A percentile compares a stretch with the other conserved stretches of the same genome.
Evolutionary conservation across 768 basidiomycete species (phyloP).

Genomic region (Myochromella boudieri): DNA sequence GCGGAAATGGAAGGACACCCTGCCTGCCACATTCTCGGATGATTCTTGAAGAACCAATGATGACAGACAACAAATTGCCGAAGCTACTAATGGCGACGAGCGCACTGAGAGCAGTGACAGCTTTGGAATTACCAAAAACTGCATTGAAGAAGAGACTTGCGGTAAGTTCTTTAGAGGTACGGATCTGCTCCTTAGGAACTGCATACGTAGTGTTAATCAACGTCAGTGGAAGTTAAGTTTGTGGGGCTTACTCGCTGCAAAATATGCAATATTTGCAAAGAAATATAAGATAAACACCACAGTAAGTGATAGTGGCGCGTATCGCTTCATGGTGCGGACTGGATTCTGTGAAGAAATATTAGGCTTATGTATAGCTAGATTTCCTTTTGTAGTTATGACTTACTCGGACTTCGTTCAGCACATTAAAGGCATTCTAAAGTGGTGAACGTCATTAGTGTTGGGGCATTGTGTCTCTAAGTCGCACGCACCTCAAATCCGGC

Average conservation of each 20-base stretch:
- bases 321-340: constrained; percentile 44
- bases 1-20: constrained; percentile 52
- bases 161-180: constrained; percentile 41
- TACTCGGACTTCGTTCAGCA: constrained; percentile 42
- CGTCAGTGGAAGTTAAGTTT: not conserved
- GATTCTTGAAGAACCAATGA: constrained; percentile 35
- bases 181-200: constrained; percentile 44
- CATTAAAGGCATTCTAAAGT: constrained; percentile 42
- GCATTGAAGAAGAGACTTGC: constrained; percentile 50
- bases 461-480: not conserved
- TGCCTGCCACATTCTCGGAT: constrained; percentile 48
- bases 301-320: constrained; percentile 44
- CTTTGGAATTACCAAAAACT: constrained; percentile 42
- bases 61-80: constrained; percentile 34
- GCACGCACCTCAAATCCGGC: constrained; percentile 32
- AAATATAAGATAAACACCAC: constrained; percentile 47
- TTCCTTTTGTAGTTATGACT: not conserved
- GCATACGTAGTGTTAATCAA: constrained; percentile 14
- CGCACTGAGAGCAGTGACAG: constrained; percentile 34
- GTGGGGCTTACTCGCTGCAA: constrained; percentile 30
- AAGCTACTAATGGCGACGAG: constrained; percentile 40
- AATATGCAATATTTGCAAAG: constrained; percentile 44
- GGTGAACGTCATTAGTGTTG: not conserved
- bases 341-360: constrained; percentile 29
- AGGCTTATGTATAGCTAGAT: not conserved